Percentiles rank a stretch among this genome's conserved stretches.
phyloP scores from a whole-genome alignment of 768 basidiomycete species.

The Antrodiella citrinella region DNA sequence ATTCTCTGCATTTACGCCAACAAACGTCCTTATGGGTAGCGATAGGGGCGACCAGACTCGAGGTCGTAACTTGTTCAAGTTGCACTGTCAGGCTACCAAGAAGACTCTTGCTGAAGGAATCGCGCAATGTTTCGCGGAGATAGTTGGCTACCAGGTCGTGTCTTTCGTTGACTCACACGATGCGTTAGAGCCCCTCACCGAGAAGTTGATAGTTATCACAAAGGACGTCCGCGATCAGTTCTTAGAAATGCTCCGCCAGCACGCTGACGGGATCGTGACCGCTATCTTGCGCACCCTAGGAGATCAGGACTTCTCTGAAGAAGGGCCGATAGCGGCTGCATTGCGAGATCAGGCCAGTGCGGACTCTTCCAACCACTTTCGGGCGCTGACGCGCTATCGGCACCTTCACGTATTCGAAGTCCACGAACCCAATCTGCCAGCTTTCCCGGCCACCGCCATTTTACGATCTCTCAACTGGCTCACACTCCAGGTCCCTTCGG shows the following conservation, averaged over 20 bases:
- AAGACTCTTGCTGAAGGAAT: conserved; percentile 43
- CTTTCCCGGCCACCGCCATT: conserved; percentile 40
- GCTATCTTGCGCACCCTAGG: conserved; percentile 55
- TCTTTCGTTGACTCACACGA: conserved; percentile 31
- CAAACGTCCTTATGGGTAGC: conserved; percentile 45
- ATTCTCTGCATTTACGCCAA: conserved; percentile 60
- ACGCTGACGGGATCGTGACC: conserved; percentile 49
- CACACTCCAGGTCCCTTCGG: conserved; percentile 29
- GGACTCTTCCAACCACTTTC: conserved; percentile 38
- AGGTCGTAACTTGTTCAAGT: conserved; percentile 42
- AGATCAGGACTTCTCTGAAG: conserved; percentile 54
- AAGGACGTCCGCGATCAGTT: conserved; percentile 23
- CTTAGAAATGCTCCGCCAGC: conserved; percentile 30
- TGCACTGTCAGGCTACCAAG: conserved; percentile 55
- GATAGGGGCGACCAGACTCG: conserved; percentile 21
- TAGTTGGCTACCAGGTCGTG: conserved; percentile 55
- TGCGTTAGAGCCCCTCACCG: conserved; percentile 13
- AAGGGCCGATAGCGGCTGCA: conserved; percentile 40
- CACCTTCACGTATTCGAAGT: conserved; percentile 26
- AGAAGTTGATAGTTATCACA: conserved; percentile 27
- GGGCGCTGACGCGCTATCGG: conserved; percentile 37
- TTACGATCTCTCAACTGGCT: conserved; percentile 59
- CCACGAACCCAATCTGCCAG: conserved; percentile 63
- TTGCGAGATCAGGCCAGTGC: conserved; percentile 31
- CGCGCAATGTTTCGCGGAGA: conserved; percentile 57